Percentiles rank a stretch among this genome's conserved stretches.
phyloP scores from a whole-genome alignment of 768 basidiomycete species.

The Leucocoprinus birnbaumii region DNA sequence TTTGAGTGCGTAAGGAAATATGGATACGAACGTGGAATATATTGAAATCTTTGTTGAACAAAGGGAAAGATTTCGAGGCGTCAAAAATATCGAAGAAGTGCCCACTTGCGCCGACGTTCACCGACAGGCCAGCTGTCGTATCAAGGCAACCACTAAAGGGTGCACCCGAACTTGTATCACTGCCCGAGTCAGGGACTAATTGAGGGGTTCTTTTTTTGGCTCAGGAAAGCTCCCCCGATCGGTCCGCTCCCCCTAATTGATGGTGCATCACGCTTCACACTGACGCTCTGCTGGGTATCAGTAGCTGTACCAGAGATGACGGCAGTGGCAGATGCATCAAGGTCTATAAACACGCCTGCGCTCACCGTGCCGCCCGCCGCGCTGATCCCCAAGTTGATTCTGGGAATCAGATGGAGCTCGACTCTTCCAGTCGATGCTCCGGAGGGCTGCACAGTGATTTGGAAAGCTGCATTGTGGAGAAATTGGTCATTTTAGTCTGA shows the following conservation, averaged over 20 bases:
- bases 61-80: constrained; percentile 22
- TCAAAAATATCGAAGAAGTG: constrained; percentile 40
- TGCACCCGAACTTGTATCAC: too few relatives aligned
- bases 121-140: constrained; percentile 29
- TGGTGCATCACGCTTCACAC: too few relatives aligned
- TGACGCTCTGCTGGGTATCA: constrained; percentile 2
- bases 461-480: constrained; percentile 36
- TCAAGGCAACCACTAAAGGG: constrained; percentile 33
- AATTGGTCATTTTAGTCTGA: background rate
- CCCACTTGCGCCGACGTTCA: constrained; percentile 37
- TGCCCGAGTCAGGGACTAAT: too few relatives aligned
- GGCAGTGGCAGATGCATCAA: constrained; percentile 35
- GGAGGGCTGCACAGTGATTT: constrained; percentile 35
- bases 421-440: constrained; percentile 38
- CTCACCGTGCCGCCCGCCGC: constrained; percentile 33
- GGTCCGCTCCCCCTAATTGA: too few relatives aligned
- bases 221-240: too few relatives aligned
- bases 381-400: constrained; percentile 40
- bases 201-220: too few relatives aligned
- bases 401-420: constrained; percentile 47
- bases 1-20: background rate
- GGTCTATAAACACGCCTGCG: constrained; percentile 38
- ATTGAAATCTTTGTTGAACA: constrained; percentile 35
- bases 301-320: constrained; percentile 22
- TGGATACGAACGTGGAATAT: constrained; percentile 32